Evolutionary conservation across 176 grass and related monocot genomes (phyloP), one percentile per base, ranked within the genome.

Genomic region (Hyparrhenia diplandra): DNA sequence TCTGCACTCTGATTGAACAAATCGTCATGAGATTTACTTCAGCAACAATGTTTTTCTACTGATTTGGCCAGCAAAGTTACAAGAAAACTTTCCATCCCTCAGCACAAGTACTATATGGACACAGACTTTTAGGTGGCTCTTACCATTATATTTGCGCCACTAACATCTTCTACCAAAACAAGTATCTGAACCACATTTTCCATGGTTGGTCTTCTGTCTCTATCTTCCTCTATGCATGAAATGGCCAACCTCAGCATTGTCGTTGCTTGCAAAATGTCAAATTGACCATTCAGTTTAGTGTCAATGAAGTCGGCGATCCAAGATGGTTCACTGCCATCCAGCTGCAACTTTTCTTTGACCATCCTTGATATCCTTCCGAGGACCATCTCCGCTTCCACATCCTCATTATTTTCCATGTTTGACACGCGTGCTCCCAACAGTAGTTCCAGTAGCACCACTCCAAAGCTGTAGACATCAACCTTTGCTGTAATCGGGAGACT

Each of bases 401-500:
- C 61, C 30, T 39, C 73, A 64, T 80, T 31, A 35, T 64, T 77
- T 58, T 66, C 41, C 63, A 80, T 61, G 8, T 83, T 65, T 62
- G 77, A 82, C 42, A 73, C 30, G 39, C 85, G 63, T 34, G 12
- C 17, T 29, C 89, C 89, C 13, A 61, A 77, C 0, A 84, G 31
- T 54, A 91, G 23, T 73, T 91, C 85, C 12, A 91, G 71, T 24
- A 91, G 64, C 49, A 91, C 89, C 3, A 81, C 81, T 35, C 85
- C 80, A 1, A 81, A 85, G 65, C 89, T 92, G 27, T 85, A 88
- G 20, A 92, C 82, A 36, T 92, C 78, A 37, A 88, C 82, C 64
- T 92, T 88, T 72, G 73, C 86, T 30, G 89, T 88, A 16, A 92
- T 83, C 30, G 86, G 85, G 35, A 82, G 65, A 69, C 84, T 85